These are phyloP conservation scores for Calonectria pauciramosa DNA, from an alignment of 2,329 filamentous ascomycete species.

Conservation along the genomic window DNA sequence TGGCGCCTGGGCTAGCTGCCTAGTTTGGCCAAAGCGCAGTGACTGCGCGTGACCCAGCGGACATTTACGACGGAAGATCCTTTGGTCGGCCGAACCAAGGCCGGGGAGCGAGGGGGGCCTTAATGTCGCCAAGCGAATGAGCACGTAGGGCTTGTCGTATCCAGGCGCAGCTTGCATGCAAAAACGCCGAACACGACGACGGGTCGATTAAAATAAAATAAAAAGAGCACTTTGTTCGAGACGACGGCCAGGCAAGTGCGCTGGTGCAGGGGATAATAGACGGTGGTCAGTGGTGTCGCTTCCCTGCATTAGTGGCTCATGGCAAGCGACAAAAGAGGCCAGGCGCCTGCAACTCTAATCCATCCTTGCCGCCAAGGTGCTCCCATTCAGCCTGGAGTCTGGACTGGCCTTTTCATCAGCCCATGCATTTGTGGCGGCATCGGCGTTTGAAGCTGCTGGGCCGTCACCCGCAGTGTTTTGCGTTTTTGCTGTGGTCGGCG, in stretches of 20 bases:
- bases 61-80: not conserved
- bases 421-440: conserved; percentile 28
- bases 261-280: conserved; percentile 26
- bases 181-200: not conserved
- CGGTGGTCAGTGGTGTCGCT: conserved; percentile 39
- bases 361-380: conserved; percentile 37
- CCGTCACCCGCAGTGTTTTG: conserved; percentile 9
- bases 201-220: not conserved
- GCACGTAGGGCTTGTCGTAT: not conserved
- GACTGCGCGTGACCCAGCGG: not conserved
- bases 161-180: not conserved
- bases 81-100: conserved; percentile 13
- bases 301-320: conserved; percentile 40
- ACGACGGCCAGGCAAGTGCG: not conserved
- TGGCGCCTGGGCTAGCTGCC: not conserved
- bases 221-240: not conserved
- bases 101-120: not conserved
- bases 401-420: conserved; percentile 38
- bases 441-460: conserved; percentile 20
- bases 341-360: conserved; percentile 41
- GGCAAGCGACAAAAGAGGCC: conserved; percentile 30
- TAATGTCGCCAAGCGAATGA: not conserved
- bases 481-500: not conserved
- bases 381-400: conserved; percentile 37
- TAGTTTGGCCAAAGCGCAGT: not conserved